Percentiles rank a stretch among this genome's conserved stretches.
These are phyloP conservation scores for Tuber magnatum DNA, from an alignment of 495 filamentous ascomycete species.

Conservation along the genomic window DNA sequence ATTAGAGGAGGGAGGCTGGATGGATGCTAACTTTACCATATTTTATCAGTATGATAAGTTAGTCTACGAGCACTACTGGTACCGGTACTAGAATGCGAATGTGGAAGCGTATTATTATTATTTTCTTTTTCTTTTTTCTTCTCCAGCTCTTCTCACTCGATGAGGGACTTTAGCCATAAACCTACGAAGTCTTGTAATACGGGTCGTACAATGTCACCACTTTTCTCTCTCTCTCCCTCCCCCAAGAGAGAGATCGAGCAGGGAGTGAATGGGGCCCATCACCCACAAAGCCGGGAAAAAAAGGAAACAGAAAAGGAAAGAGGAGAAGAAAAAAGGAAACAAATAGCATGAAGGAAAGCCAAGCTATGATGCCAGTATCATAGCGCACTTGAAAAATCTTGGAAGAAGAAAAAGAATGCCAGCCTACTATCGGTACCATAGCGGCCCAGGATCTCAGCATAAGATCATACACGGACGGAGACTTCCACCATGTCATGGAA, in stretches of 20 bases:
- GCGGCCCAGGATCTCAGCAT: neutral
- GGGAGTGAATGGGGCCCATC: neutral
- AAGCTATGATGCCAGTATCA: neutral
- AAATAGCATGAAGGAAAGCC: neutral
- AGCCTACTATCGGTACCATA: neutral
- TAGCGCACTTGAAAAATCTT: neutral
- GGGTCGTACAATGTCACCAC: neutral
- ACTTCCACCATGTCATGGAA: neutral
- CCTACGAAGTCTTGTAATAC: neutral
- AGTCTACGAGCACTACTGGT: neutral
- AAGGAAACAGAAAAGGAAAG: neutral
- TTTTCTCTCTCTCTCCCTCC: neutral
- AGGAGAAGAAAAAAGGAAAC: neutral
- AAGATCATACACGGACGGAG: neutral
- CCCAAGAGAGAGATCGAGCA: no score
- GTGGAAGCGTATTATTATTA: neutral
- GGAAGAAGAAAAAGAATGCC: neutral
- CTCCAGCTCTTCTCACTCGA: neutral
- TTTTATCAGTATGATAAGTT: neutral
- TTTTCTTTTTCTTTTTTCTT: neutral
- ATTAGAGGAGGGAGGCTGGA: neutral
- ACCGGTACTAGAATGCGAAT: neutral
- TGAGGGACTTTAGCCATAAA: constrained; percentile 5
- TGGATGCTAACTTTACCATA: neutral
- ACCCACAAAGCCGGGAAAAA: neutral